Evolutionary conservation across 2,329 filamentous ascomycete species (phyloP), one percentile per base, ranked within the genome.

Genomic region (Fusarium nelsonii): DNA sequence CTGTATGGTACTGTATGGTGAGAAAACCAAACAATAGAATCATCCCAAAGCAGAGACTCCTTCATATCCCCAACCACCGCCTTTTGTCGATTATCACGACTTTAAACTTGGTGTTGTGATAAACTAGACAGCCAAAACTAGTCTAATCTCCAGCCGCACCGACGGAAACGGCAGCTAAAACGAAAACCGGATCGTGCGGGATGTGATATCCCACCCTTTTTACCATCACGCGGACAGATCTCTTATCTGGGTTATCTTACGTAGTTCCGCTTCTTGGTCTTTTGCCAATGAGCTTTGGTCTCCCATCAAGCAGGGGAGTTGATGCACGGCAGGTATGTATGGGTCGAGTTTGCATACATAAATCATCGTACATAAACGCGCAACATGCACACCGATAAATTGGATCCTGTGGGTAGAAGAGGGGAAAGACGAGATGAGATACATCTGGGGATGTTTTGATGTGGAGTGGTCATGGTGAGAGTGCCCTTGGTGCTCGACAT

Each of bases 211-310:
- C 62, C 60, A 65, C 53, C 41, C 49, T 65, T 60, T 65, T 58
- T 7, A 49, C 41, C 62, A 65, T 65, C 62, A 65, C 62, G 62
- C 61, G 62, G 62, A 60, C 62, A 51, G 62, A 65, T 65, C 62
- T 65, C 62, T 65, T 65, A 65, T 65, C 62, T 65, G n/a, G 18
- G 16, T 49, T 63, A 63, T 57, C 60, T 57, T 28, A 37, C 20
- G 12, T 43, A 8, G 14, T 33, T 45, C 43, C 23, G 23, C 23
- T 23, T 23, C 23, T 23, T 23, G 23, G 23, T 37, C 10, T 30
- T 30, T 30, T 43, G 10, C 62, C 46, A 30, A 28, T 48, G 20
- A 45, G 50, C 56, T 15, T 40, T 18, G 10, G 12, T 16, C 4
- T 44, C 30, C 8, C 9, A 32, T 32, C 43, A 18, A 34, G 56